Evolutionary conservation across 805 yeast species (phyloP), one percentile per base, ranked within the genome.

Genomic region (Metschnikowia similis): DNA sequence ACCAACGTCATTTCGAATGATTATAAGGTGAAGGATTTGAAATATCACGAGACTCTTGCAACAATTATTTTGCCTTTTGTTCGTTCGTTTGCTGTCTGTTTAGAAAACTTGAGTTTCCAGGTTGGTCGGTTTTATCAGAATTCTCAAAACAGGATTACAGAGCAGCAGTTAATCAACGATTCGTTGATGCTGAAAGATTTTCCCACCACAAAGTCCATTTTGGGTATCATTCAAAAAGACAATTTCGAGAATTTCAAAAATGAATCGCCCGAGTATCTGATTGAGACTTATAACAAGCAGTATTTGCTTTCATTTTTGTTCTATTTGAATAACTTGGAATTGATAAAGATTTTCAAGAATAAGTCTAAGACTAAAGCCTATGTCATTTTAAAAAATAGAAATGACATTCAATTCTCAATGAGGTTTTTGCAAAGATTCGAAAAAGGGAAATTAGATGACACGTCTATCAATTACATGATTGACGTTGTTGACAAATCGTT

Each of bases 221-320:
- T 57, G 51, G 48, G 51, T 31, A 32, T 48, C 13, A 53, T 60
- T 6, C 60, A 57, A 35, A 56, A 52, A 37, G 54, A 52, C 39
- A 54, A 53, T 37, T 34, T 48, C 51, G 51, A 53, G 39, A 50
- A 50, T 32, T 50, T 50, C 40, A 48, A 56, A 26, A 50, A 56
- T 38, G 60, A 56, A 10, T 47, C 53, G 2, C 49, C 55, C 17
- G 41, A 51, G 5, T 55, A 56, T 28, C 61, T 58, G 38, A 50
- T 66, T 37, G 77, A 73, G 56, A 61, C 71, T 7, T 63, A 65
- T 49, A 72, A 73, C 55, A 73, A 72, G 57, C 77, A 72, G 54
- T 72, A 73, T 55, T 62, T 73, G 45, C 58, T 73, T 32, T 66
- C 72, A 41, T 67, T 70, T 47, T 61, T 73, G 48, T 72, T 67